Conservation (phyloP, 371 early-diverging fungal genomes). For the Encephalitozoon romaleae region DNA sequence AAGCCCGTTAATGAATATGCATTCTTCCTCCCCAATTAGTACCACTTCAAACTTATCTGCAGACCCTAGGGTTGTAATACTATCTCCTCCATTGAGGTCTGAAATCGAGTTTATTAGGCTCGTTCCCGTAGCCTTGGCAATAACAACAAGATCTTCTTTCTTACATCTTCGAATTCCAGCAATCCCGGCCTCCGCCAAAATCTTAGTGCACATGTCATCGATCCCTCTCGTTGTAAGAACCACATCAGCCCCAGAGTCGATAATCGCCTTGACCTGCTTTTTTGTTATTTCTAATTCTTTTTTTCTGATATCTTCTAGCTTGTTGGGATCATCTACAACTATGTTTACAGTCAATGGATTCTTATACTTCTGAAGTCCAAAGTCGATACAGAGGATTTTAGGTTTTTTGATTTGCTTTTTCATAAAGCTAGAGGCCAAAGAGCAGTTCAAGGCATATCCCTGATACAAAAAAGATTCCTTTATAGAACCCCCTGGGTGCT, state of each 20-base stretch:
- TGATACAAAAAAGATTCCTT: slow-evolving; percentile 77
- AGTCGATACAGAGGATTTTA: slow-evolving; percentile 94
- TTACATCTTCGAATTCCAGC: slow-evolving; percentile 86
- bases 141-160: slow-evolving; percentile 88
- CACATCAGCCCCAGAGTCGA: slow-evolving; percentile 89
- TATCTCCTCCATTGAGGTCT: slow-evolving; percentile 90
- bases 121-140: slow-evolving; percentile 91
- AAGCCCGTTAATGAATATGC: slow-evolving; percentile 81
- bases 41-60: slow-evolving; percentile 75
- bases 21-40: slow-evolving; percentile 73
- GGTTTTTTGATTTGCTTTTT: slow-evolving; percentile 64
- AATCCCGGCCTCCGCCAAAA: slow-evolving; percentile 82
- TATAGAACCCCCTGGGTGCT: slow-evolving; percentile 90
- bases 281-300: slow-evolving; percentile 85
- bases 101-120: slow-evolving; percentile 85
- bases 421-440: slow-evolving; percentile 71
- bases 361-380: slow-evolving; percentile 94
- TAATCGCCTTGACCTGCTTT: slow-evolving; percentile 83
- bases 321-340: slow-evolving; percentile 87
- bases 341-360: slow-evolving; percentile 94
- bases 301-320: slow-evolving; percentile 89
- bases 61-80: slow-evolving; percentile 78
- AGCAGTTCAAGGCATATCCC: slow-evolving; percentile 92
- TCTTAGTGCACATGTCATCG: slow-evolving; percentile 91
- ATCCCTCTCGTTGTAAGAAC: slow-evolving; percentile 96